These are phyloP conservation scores for Claviceps humidiphila DNA, from an alignment of 2,329 filamentous ascomycete species.

Conservation along the genomic window DNA sequence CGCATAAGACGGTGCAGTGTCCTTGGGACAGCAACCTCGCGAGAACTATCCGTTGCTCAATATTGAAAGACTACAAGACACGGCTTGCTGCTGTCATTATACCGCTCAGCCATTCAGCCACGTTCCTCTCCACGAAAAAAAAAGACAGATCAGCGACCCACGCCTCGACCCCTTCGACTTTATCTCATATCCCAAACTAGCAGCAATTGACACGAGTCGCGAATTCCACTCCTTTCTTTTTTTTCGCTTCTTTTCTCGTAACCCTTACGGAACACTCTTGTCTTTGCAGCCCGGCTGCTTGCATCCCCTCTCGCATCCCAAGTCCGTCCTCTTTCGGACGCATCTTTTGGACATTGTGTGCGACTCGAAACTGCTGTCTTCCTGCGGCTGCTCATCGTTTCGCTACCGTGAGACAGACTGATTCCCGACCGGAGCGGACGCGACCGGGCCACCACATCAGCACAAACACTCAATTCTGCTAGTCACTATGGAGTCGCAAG, in stretches of 20 bases:
- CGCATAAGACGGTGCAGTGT: not conserved
- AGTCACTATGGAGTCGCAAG: conserved; percentile 10
- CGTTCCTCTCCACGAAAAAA: not conserved
- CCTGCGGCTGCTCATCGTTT: not conserved
- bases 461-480: not conserved
- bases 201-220: no score
- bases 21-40: not conserved
- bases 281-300: no score
- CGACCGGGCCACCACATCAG: not conserved
- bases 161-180: no score
- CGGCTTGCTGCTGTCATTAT: not conserved
- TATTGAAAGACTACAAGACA: not conserved
- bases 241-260: not conserved
- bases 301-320: not conserved
- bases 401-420: not conserved
- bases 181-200: no score
- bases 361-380: not conserved
- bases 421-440: not conserved
- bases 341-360: not conserved
- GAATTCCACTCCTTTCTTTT: not conserved
- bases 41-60: not conserved
- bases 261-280: no score
- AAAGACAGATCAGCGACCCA: not conserved
- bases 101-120: not conserved
- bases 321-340: not conserved